phyloP scores from a whole-genome alignment of 1,284 basidiomycete species.

The Ustilago curta region DNA sequence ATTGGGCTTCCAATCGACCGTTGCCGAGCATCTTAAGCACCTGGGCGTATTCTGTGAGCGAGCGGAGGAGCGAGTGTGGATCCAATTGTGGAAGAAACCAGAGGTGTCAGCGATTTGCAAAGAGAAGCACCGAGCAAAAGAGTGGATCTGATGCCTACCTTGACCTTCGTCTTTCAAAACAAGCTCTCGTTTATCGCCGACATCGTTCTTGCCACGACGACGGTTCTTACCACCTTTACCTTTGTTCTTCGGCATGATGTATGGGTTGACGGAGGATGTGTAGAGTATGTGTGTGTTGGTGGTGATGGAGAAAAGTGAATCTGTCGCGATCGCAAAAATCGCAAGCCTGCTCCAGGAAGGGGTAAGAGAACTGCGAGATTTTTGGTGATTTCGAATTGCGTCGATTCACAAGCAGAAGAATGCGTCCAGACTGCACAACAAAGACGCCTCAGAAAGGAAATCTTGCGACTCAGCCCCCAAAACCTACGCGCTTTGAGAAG shows the following conservation, averaged over 20 bases:
- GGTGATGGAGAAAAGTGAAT: slow-evolving; percentile 2
- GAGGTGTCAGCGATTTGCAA: too few species aligned
- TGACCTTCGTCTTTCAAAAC: slow-evolving; percentile 99
- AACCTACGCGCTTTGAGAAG: too few species aligned
- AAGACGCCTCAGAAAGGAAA: background rate
- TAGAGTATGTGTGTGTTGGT: slow-evolving; percentile 4
- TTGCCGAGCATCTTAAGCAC: slow-evolving; percentile 99
- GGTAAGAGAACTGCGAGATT: too few species aligned
- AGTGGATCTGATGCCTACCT: slow-evolving; percentile 72
- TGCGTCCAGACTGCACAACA: too few species aligned
- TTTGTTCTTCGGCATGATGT: slow-evolving; percentile 64
- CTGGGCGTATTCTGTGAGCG: slow-evolving; percentile 86
- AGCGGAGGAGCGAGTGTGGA: background rate
- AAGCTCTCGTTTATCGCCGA: slow-evolving; percentile 97
- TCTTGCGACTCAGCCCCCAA: background rate
- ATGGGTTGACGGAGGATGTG: background rate
- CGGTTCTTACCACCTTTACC: slow-evolving; percentile 97
- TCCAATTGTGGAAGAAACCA: background rate
- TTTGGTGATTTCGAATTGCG: too few species aligned
- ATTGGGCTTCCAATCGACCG: slow-evolving; percentile 93
- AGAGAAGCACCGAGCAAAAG: too few species aligned
- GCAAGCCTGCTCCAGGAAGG: too few species aligned
- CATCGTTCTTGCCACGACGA: slow-evolving; percentile 99
- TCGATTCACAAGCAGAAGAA: too few species aligned
- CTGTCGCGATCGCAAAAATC: background rate